phyloP scores from a whole-genome alignment of 1,139 yeast genomes.

The Saccharomyces hybrid region DNA sequence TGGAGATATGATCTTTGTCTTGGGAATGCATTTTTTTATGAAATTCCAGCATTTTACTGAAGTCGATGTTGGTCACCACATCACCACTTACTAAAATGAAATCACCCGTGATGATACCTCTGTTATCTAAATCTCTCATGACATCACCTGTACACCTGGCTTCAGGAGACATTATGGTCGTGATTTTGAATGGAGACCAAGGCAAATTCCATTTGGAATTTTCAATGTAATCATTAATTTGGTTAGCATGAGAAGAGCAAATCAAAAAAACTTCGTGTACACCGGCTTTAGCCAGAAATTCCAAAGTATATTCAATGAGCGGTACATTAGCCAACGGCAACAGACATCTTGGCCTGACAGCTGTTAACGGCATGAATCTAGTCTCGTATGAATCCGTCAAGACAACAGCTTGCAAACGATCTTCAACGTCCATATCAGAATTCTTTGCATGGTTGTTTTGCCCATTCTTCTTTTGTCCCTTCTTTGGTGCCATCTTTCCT shows the following conservation, averaged over 20 bases:
- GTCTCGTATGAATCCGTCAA: conserved; percentile 89
- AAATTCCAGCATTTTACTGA: conserved; percentile 59
- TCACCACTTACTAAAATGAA: conserved; percentile 88
- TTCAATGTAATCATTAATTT: conserved; percentile 73
- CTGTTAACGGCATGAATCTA: conserved; percentile 84
- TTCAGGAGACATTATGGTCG: conserved; percentile 77
- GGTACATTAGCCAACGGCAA: conserved; percentile 91
- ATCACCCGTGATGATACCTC: conserved; percentile 84
- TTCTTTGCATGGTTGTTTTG: conserved; percentile 37
- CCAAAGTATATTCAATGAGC: conserved; percentile 86
- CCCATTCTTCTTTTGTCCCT: conserved; percentile 10
- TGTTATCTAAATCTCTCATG: conserved; percentile 86
- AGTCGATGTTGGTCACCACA: conserved; percentile 83
- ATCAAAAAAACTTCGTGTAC: conserved; percentile 83
- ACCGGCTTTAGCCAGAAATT: conserved; percentile 84
- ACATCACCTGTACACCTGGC: conserved; percentile 93
- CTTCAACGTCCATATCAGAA: conserved; percentile 55
- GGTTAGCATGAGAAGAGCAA: conserved; percentile 87
- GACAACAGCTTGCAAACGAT: conserved; percentile 84
- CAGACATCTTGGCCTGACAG: conserved; percentile 78
- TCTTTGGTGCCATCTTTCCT: conserved; percentile 20
- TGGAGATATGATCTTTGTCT: conserved; percentile 86
- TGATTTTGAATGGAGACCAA: conserved; percentile 71
- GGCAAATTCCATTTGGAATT: conserved; percentile 71
- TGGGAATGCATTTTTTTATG: conserved; percentile 62